Base-by-base conservation (phyloP, 1,284 basidiomycete genomes). In the Ustilago curta region DNA sequence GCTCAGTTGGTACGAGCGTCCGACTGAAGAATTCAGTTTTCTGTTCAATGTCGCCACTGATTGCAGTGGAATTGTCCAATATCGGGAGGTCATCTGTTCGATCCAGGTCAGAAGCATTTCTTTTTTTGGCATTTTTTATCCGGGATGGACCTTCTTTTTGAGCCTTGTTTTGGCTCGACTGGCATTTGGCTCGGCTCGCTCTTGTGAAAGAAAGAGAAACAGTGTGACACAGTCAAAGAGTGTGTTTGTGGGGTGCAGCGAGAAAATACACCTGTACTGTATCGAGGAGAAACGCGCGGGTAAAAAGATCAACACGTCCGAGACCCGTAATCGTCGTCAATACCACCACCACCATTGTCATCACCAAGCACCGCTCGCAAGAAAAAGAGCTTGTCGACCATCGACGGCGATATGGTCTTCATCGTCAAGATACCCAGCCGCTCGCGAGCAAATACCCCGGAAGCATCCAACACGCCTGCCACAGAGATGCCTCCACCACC, bases 381-480 rank as follows among this genome's bases (percentile, higher is more conserved):
- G 42, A n/a, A n/a, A n/a, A n/a, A n/a, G n/a, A n/a, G n/a, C n/a
- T 8, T 14, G 42, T n/a, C 16, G 23, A 23, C n/a, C n/a, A 19
- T 2, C 8, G 19, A 45, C 21, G 39, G 29, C 50, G 29, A 31
- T 12, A 81, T 81, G 79, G 79, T 80, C 45, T 78, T 81, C 53
- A 78, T 81, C 56, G 77, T 81, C 67, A 81, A 80, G 76, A 75
- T 81, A 49, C 79, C 78, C 59, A 70, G 53, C 29, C 55, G 72
- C 58, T 75, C 71, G 16, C 51, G 76, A 27, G 69, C 66, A n/a
- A 67, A 59, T 48, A 70, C 64, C 32, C 72, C 67, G 16, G 68
- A 75, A 42, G 56, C 70, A 27, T 64, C 60, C 32, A 69, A 47
- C 31, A 60, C 58, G 8, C 57, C 70, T 3, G 44, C 64, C n/a